phyloP scores from a whole-genome alignment of 129 eudicot genomes.

The Tanacetum coccineum region DNA sequence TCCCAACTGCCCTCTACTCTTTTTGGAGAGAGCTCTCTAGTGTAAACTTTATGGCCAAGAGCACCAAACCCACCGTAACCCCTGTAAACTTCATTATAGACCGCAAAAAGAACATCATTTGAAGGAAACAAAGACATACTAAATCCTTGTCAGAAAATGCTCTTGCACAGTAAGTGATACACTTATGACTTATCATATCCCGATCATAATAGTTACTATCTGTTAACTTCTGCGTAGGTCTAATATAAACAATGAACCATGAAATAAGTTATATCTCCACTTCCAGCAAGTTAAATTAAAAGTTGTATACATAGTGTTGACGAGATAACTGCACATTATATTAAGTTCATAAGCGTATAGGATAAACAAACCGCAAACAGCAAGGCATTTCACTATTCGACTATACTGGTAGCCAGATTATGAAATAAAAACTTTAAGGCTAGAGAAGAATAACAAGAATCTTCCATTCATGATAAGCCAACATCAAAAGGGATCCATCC shows the following conservation, averaged over 20 bases:
- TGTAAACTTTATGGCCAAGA: conserved; percentile 88
- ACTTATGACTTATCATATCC: background rate
- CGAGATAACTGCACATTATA: too few relatives aligned
- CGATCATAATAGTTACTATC: background rate
- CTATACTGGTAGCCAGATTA: too few relatives aligned
- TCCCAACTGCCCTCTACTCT: conserved; percentile 82
- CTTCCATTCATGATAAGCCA: background rate
- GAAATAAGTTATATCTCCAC: background rate
- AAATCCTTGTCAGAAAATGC: background rate
- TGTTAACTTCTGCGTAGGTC: background rate
- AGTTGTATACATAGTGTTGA: too few relatives aligned
- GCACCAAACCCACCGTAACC: conserved; percentile 99
- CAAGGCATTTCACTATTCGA: background rate
- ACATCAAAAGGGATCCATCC: background rate
- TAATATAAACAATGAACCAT: background rate
- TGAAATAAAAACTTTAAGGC: too few relatives aligned
- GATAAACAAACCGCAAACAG: background rate
- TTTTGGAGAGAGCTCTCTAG: conserved; percentile 76
- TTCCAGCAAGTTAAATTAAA: background rate
- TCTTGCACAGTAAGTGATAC: background rate
- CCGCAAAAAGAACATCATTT: conserved; percentile 39
- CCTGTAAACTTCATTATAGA: conserved; percentile 79
- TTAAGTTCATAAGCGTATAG: too few relatives aligned
- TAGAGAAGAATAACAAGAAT: background rate
- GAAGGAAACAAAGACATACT: conserved; percentile 15